phyloP scores from a whole-genome alignment of 768 basidiomycete species.

The Asterophora lycoperdoides region DNA sequence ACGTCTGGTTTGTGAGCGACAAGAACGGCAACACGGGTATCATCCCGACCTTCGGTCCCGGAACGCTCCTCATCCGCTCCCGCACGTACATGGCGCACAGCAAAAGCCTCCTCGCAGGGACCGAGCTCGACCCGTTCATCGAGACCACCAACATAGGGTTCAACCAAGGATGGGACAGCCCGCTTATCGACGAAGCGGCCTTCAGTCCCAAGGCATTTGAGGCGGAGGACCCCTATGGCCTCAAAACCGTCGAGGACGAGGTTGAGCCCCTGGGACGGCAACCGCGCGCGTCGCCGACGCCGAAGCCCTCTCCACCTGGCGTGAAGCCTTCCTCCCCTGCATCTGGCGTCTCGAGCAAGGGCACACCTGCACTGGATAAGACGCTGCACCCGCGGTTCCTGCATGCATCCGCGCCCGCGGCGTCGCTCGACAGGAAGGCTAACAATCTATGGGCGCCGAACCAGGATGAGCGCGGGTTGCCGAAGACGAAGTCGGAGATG shows the following conservation, averaged over 20 bases:
- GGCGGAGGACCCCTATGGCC: too few species aligned
- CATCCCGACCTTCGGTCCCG: slow-evolving; percentile 83
- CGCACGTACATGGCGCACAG: slow-evolving; percentile 33
- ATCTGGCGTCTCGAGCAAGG: slow-evolving; percentile 35
- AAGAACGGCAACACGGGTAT: slow-evolving; percentile 55
- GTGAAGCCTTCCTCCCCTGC: slow-evolving; percentile 36
- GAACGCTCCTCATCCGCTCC: slow-evolving; percentile 78
- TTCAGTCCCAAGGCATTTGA: too few species aligned
- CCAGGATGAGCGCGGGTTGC: slow-evolving; percentile 1
- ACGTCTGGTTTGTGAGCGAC: slow-evolving; percentile 86
- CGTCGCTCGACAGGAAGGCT: background rate
- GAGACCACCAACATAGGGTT: background rate
- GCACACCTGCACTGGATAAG: slow-evolving; percentile 26
- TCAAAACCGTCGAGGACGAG: too few species aligned
- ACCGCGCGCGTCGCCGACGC: slow-evolving; percentile 19
- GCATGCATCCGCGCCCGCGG: slow-evolving; percentile 15
- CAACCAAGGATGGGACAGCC: slow-evolving; percentile 1
- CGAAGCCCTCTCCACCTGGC: slow-evolving; percentile 23
- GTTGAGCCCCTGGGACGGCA: slow-evolving; percentile 10
- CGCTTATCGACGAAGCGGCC: background rate
- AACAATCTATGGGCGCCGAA: background rate
- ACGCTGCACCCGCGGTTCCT: slow-evolving; percentile 26
- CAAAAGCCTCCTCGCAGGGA: slow-evolving; percentile 15
- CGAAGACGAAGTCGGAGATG: slow-evolving; percentile 19
- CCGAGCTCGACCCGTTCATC: slow-evolving; percentile 6